Evolutionary conservation across 257 asterid genomes (phyloP).

Genomic region (Nicotiana sylvestris): DNA sequence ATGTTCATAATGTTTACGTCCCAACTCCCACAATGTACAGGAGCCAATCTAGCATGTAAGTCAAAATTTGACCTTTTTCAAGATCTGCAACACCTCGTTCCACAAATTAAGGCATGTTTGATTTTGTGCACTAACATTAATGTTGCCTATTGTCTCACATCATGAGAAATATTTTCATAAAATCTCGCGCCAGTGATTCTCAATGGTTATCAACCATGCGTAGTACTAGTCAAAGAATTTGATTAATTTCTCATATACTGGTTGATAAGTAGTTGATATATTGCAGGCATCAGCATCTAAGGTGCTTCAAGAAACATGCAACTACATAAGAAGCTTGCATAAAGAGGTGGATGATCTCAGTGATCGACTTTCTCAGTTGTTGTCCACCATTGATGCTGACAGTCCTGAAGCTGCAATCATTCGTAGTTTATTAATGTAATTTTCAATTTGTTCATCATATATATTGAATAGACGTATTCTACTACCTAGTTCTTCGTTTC

Average conservation of each 20-base stretch:
- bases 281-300: constrained; percentile 79
- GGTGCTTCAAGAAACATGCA: constrained; percentile 93
- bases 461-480: background rate
- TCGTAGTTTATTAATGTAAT: constrained; percentile 59
- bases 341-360: constrained; percentile 84
- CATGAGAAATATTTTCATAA: no score
- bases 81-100: background rate
- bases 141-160: background rate
- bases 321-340: constrained; percentile 78
- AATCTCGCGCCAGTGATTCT: no score
- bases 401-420: constrained; percentile 91
- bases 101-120: background rate
- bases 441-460: background rate
- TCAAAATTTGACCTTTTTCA: background rate
- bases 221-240: no score
- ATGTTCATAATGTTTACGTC: background rate
- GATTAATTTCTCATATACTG: background rate
- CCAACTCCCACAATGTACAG: background rate
- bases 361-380: constrained; percentile 75
- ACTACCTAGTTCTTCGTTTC: background rate
- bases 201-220: no score
- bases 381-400: constrained; percentile 73
- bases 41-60: background rate
- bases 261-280: background rate
- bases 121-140: no score